phyloP scores from a whole-genome alignment of 163 green algal genomes.

The Chlorella variabilis region DNA sequence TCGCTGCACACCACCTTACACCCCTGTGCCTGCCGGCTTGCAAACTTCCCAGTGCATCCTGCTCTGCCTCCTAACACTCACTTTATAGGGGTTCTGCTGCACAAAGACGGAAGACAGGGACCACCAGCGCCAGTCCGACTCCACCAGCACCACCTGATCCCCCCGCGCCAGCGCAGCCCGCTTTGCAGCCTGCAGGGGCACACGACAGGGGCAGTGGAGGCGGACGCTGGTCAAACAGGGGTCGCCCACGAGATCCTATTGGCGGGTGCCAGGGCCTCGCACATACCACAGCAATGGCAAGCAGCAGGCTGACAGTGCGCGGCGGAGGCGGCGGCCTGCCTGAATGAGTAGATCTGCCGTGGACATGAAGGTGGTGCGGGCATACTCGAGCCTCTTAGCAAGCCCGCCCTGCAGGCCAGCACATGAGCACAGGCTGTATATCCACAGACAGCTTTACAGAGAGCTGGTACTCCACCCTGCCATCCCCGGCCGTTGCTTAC shows the following conservation, averaged over 20 bases:
- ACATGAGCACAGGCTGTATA: too few species aligned
- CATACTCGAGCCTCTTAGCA: slow-evolving; percentile 21
- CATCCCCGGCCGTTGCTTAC: background rate
- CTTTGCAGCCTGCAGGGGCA: slow-evolving; percentile 7
- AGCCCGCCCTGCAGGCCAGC: slow-evolving; percentile 3
- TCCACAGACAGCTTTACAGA: too few species aligned
- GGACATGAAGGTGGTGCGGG: slow-evolving; percentile 13
- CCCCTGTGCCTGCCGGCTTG: too few species aligned
- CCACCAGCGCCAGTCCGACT: slow-evolving; percentile 38
- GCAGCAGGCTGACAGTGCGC: too few species aligned
- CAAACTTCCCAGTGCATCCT: background rate
- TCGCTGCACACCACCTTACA: too few species aligned
- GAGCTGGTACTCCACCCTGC: background rate
- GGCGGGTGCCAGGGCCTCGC: too few species aligned
- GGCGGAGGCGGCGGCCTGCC: background rate
- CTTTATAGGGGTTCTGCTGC: slow-evolving; percentile 16
- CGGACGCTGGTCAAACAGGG: too few species aligned
- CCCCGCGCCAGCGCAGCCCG: slow-evolving; percentile 9
- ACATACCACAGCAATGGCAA: too few species aligned
- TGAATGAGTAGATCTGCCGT: slow-evolving; percentile 25
- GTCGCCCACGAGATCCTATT: too few species aligned
- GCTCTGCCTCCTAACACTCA: too few species aligned
- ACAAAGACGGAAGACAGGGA: background rate
- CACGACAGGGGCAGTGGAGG: background rate
- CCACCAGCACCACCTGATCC: background rate